Percentiles rank a stretch among this genome's conserved stretches.
Evolutionary conservation across 225 moss, liverwort and hornwort species (phyloP).

Genomic region (Physcomitrellopsis africana): DNA sequence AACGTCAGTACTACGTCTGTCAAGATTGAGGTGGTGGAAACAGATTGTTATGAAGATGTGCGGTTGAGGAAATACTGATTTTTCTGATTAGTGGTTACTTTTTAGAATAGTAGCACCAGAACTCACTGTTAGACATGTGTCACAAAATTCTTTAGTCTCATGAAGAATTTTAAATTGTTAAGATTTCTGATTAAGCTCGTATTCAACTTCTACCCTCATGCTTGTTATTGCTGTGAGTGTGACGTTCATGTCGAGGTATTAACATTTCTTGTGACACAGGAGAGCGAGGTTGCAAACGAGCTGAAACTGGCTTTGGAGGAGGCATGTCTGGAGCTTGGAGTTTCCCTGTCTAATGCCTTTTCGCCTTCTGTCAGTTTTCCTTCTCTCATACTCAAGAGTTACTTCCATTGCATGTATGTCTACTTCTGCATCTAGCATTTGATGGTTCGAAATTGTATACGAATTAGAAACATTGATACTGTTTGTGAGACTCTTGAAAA

Average conservation of each 20-base stretch:
- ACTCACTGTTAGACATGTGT: neutral
- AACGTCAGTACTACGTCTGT: neutral
- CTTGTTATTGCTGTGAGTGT: neutral
- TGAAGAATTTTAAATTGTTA: slow-evolving; percentile 4
- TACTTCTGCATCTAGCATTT: neutral
- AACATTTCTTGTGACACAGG: slow-evolving; percentile 45
- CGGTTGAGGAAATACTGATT: no score
- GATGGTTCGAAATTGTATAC: neutral
- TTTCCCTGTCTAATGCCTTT: slow-evolving; percentile 60
- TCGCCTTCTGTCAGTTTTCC: slow-evolving; percentile 61
- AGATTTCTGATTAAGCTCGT: neutral
- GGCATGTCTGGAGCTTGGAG: slow-evolving; percentile 90
- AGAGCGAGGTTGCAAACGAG: slow-evolving; percentile 81
- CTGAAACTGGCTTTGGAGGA: slow-evolving; percentile 86
- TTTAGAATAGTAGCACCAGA: neutral
- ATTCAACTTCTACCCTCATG: neutral
- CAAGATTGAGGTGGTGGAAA: neutral
- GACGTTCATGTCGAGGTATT: slow-evolving; percentile 10
- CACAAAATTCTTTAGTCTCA: neutral
- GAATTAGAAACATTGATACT: slow-evolving; percentile 7
- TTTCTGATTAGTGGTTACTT: no score
- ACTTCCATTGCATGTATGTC: neutral
- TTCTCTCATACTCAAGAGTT: neutral
- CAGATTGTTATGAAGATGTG: no score
- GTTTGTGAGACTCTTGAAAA: slow-evolving; percentile 8